Percentiles rank a stretch among this genome's conserved stretches.
phyloP scores from a whole-genome alignment of 106 monocot genomes.

The Dendrobium officinale region DNA sequence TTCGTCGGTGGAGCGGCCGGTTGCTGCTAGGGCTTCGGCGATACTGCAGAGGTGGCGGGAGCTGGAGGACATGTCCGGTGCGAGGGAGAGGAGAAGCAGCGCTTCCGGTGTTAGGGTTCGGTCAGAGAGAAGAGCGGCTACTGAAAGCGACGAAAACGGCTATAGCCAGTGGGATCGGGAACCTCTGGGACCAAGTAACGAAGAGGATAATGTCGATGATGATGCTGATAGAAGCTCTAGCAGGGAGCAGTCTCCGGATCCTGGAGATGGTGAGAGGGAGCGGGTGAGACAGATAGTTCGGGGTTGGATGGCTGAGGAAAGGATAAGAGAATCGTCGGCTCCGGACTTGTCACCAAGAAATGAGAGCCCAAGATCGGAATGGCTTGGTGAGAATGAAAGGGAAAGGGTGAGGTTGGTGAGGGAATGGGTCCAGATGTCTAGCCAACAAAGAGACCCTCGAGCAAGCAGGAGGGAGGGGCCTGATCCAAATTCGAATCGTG shows the following conservation, averaged over 20 bases:
- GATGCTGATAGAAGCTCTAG: conserved; percentile 31
- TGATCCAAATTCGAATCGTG: conserved; percentile 20
- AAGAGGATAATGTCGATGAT: conserved; percentile 20
- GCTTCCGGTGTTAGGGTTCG: not conserved
- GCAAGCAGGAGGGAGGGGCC: conserved; percentile 18
- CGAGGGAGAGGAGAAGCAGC: conserved; percentile 15
- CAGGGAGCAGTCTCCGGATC: conserved; percentile 65
- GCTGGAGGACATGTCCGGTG: conserved; percentile 45
- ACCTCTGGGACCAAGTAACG: not conserved
- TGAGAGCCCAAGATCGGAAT: conserved; percentile 53
- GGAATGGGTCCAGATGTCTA: conserved; percentile 77
- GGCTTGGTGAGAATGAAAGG: conserved; percentile 86
- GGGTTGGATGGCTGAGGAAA: conserved; percentile 51
- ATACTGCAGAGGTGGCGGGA: conserved; percentile 71
- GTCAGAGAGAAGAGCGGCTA: not conserved
- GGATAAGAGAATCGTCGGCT: conserved; percentile 10
- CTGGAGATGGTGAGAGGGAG: conserved; percentile 56
- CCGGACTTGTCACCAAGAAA: conserved; percentile 13
- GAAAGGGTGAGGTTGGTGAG: conserved; percentile 85
- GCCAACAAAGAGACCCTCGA: conserved; percentile 51
- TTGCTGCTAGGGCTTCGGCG: conserved; percentile 32
- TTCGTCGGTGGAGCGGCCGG: conserved; percentile 21
- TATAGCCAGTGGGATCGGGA: conserved; percentile 15
- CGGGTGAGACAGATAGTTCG: conserved; percentile 75
- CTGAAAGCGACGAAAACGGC: conserved; percentile 33